phyloP scores from a whole-genome alignment of 2,329 filamentous ascomycete species.

The Aspergillus eucalypticola region DNA sequence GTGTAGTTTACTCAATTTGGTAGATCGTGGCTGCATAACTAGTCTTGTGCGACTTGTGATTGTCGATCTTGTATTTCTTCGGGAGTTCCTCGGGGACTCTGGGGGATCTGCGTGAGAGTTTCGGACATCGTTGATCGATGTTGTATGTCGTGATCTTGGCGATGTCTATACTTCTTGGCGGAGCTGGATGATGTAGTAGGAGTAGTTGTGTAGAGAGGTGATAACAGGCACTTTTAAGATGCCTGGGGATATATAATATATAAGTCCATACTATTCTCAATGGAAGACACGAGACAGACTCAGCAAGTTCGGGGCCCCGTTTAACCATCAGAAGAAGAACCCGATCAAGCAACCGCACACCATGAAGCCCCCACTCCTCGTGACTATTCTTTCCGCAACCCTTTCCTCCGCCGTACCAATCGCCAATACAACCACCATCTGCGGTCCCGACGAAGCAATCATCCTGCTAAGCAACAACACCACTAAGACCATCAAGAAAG shows the following conservation, averaged over 20 bases:
- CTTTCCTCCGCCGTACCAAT: slow-evolving; percentile 5
- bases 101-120: background rate
- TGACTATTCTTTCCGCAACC: background rate
- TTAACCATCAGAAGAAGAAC: background rate
- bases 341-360: background rate
- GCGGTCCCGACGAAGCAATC: slow-evolving; percentile 10
- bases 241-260: background rate
- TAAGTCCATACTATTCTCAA: background rate
- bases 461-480: slow-evolving; percentile 14
- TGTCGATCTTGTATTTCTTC: background rate
- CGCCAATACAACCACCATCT: background rate
- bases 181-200: background rate
- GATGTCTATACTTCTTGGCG: background rate
- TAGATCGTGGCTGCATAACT: no score
- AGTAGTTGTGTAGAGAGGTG: background rate
- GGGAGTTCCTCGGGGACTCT: background rate
- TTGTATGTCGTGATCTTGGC: background rate
- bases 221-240: background rate
- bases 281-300: background rate
- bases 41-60: background rate
- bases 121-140: background rate
- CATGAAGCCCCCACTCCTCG: background rate
- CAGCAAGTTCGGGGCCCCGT: background rate
- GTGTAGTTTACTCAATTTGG: background rate
- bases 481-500: slow-evolving; percentile 15